Conservation (phyloP, 768 basidiomycete species). For the Dacryopinax primogenitus region DNA sequence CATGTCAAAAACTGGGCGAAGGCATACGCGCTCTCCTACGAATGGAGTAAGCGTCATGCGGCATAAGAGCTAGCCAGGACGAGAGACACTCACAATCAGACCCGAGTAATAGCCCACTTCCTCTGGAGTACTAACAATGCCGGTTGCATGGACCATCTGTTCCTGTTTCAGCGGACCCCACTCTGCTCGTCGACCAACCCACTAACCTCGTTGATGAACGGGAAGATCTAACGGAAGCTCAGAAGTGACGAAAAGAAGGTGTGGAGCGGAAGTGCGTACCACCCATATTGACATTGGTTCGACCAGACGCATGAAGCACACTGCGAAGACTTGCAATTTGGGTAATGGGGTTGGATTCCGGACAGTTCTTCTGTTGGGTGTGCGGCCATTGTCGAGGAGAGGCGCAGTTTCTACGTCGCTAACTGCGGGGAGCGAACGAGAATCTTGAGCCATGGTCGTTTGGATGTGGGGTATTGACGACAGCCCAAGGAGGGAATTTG, state of each 20-base stretch:
- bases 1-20: slow-evolving; percentile 20
- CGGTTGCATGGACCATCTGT: slow-evolving; percentile 2
- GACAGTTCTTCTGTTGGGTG: not conserved
- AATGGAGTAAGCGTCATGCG: not conserved
- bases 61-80: too few species aligned
- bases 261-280: not conserved
- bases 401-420: not conserved
- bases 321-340: slow-evolving; percentile 15
- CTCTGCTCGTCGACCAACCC: slow-evolving; percentile 17
- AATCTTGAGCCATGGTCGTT: not conserved
- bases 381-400: not conserved
- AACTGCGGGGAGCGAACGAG: not conserved
- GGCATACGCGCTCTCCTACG: slow-evolving; percentile 27
- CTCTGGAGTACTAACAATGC: slow-evolving; percentile 16
- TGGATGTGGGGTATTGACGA: not conserved
- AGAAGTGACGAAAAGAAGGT: not conserved
- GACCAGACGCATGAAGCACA: slow-evolving; percentile 14
- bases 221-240: slow-evolving; percentile 21
- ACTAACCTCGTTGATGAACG: slow-evolving; percentile 30
- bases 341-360: slow-evolving; percentile 14
- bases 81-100: slow-evolving; percentile 21
- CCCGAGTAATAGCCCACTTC: slow-evolving; percentile 28
- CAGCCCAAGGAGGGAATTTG: not conserved
- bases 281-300: slow-evolving; percentile 15
- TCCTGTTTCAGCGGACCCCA: not conserved